phyloP scores from a whole-genome alignment of 805 yeast species.

The Candida schatavii region DNA sequence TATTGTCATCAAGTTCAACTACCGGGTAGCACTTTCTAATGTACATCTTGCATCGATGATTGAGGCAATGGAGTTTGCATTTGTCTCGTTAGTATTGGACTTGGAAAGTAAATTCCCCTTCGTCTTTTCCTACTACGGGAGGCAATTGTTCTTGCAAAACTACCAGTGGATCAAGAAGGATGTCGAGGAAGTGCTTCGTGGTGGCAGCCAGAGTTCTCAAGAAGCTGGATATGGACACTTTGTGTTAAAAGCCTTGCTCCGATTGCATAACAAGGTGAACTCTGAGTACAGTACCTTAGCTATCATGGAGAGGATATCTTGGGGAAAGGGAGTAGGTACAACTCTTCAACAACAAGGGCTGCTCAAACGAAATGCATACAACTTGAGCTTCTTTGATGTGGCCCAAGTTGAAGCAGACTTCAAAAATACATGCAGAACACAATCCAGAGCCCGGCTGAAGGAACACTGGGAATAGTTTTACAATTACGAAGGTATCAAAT shows the following conservation, averaged over 20 bases:
- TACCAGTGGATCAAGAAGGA: slow-evolving; percentile 13
- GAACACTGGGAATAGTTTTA: too few relatives aligned
- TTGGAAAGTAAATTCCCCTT: slow-evolving; percentile 28
- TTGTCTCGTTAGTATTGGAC: slow-evolving; percentile 22
- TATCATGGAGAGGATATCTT: not conserved
- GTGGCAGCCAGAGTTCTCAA: not conserved
- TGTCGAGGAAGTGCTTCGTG: slow-evolving; percentile 3
- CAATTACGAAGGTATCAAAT: too few relatives aligned
- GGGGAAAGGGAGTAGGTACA: too few relatives aligned
- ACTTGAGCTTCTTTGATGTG: not conserved
- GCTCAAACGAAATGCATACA: too few relatives aligned
- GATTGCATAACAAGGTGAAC: slow-evolving; percentile 13
- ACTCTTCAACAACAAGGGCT: too few relatives aligned
- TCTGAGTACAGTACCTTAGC: slow-evolving; percentile 19
- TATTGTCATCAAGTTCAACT: slow-evolving; percentile 9
- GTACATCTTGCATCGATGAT: slow-evolving; percentile 7
- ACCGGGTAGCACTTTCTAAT: slow-evolving; percentile 4
- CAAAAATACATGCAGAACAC: not conserved
- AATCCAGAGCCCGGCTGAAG: too few relatives aligned
- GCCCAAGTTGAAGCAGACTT: not conserved
- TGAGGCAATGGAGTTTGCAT: slow-evolving; percentile 19
- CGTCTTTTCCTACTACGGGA: slow-evolving; percentile 28
- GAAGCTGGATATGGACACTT: not conserved
- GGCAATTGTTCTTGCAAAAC: slow-evolving; percentile 21
- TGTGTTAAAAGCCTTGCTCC: slow-evolving; percentile 7